A percentile compares a stretch with the other conserved stretches of the same genome.
These are phyloP conservation scores for Apophysomyces elegans DNA, from an alignment of 371 early-diverging fungal species.

Conservation along the genomic window DNA sequence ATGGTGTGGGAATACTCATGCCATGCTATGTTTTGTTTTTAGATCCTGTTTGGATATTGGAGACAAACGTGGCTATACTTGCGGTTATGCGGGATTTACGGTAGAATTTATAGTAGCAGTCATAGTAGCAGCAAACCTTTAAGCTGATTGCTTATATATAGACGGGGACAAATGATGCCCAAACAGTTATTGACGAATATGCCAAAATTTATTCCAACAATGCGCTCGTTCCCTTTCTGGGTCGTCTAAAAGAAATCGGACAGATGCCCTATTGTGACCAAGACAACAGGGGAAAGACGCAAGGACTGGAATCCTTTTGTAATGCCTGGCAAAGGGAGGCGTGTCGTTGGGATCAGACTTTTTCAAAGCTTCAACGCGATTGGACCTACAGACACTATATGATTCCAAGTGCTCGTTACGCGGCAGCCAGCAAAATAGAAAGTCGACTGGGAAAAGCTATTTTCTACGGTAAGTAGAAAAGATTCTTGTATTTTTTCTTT, in stretches of 20 bases:
- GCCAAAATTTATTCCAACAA: constrained; percentile 31
- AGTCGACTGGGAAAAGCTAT: constrained; percentile 44
- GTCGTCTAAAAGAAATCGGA: constrained; percentile 29
- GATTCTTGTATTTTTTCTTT: not conserved
- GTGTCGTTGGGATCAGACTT: constrained; percentile 24
- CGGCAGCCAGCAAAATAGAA: constrained; percentile 29
- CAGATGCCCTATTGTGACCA: constrained; percentile 34
- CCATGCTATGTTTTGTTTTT: not conserved
- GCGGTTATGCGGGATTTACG: constrained; percentile 61
- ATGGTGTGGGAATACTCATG: not conserved
- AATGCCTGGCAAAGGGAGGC: constrained; percentile 39
- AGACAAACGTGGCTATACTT: constrained; percentile 45
- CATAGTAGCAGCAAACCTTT: not conserved
- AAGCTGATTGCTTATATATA: constrained; percentile 5
- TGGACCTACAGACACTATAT: constrained; percentile 38
- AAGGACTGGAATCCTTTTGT: constrained; percentile 29
- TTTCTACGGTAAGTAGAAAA: constrained; percentile 38
- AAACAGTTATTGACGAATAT: constrained; percentile 43
- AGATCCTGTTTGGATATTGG: constrained; percentile 40
- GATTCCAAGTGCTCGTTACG: constrained; percentile 41
- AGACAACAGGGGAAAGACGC: constrained; percentile 20
- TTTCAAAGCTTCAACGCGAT: constrained; percentile 32
- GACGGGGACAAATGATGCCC: constrained; percentile 60
- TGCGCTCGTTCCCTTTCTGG: constrained; percentile 25
- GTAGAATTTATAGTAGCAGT: constrained; percentile 12